These are phyloP conservation scores for Stevia rebaudiana DNA, from an alignment of 140 eudicot genomes.

Conservation along the genomic window DNA sequence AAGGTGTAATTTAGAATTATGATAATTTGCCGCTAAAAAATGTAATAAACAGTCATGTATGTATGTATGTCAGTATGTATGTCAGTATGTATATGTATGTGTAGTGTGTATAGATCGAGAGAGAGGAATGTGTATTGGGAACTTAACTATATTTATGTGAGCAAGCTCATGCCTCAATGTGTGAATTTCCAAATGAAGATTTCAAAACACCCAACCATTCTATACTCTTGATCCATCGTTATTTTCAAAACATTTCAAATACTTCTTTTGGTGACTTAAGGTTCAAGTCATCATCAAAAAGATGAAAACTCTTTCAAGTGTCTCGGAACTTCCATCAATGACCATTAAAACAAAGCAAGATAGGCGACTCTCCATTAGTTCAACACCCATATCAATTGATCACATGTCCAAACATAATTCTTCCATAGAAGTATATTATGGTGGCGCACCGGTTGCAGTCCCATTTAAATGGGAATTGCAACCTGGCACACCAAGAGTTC, in stretches of 20 bases:
- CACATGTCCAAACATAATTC: constrained; percentile 20
- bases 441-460: constrained; percentile 37
- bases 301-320: constrained; percentile 8
- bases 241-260: constrained; percentile 21
- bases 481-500: constrained; percentile 57
- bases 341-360: constrained; percentile 28
- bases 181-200: constrained; percentile 20
- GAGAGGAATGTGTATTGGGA: constrained; percentile 34
- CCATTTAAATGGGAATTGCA: constrained; percentile 72
- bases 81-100: too few relatives aligned
- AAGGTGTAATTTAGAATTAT: too few relatives aligned
- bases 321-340: constrained; percentile 25
- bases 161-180: constrained; percentile 21
- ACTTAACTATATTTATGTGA: constrained; percentile 32
- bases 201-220: constrained; percentile 17
- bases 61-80: too few relatives aligned
- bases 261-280: constrained; percentile 22
- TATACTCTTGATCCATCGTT: constrained; percentile 19
- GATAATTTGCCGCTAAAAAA: too few relatives aligned
- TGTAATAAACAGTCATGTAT: too few relatives aligned
- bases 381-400: constrained; percentile 22
- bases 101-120: not conserved
- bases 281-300: constrained; percentile 6
- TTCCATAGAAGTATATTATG: constrained; percentile 43
- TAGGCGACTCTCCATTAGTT: constrained; percentile 9